Evolutionary conservation across 441 rosid species (phyloP), one percentile per base, ranked within the genome.

Genomic region (Croton setiger): DNA sequence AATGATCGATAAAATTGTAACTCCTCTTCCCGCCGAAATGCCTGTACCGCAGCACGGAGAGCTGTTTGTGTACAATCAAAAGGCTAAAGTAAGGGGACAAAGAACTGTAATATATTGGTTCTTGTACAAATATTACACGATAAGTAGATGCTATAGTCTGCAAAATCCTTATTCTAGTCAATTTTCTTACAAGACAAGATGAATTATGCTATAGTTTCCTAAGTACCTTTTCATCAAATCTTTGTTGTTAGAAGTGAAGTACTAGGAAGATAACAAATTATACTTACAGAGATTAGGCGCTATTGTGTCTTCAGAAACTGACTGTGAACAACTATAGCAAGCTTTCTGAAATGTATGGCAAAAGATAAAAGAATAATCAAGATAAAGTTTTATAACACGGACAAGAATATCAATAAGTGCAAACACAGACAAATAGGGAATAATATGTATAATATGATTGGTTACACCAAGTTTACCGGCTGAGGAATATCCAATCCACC

Each of bases 271-370:
- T 39, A 70, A 27, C 31, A 72, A 41, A 33, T 61, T 51, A 62
- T 70, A 85, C 97, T 88, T 83, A 91, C 93, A 89, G 67, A 88
- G 91, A 78, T 93, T 93, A 33, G 93, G 93, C 75, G 86, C 78
- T 57, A 86, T 80, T 43, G 81, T 85, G 70, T 88, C 95, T 69
- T 91, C 96, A 9, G 83, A 80, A 79, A 87, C 78, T 60, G 90
- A 81, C 61, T 75, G 88, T 11, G 89, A 86, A 79, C 98, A 93
- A 51, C 86, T 81, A 66, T 74, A 84, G 78, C 98, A 93, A 39
- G 80, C 82, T 81, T 93, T 93, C 97, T 93, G 93, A 72, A 61
- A 77, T 44, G 27, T 64, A 69, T 70, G 5, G 62, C 36, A 72
- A 60, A 69, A 74, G 52, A 64, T 48, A 63, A 54, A 68, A 52